Evolutionary conservation across 2,329 filamentous ascomycete species (phyloP), one percentile per base, ranked within the genome.

Genomic region (Botrytis paeoniae): DNA sequence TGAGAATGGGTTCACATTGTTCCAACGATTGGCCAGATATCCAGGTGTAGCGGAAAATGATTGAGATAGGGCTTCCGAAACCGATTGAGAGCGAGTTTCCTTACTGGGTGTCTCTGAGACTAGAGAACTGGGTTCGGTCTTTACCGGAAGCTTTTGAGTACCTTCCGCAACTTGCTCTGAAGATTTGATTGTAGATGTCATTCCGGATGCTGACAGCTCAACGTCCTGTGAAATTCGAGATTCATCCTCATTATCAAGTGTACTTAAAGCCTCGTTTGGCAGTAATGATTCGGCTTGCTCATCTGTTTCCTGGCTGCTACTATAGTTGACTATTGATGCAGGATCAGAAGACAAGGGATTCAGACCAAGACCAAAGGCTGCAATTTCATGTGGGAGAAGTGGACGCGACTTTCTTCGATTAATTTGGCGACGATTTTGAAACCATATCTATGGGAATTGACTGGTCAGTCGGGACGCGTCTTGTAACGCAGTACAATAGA

Each of bases 371-470:
- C 87, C 83, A 77, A 90, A 83, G 73, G 88, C 87, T 75, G 87
- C 89, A 71, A 95, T 87, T 81, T 96, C 93, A 81, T 94, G 90
- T 16, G 91, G 89, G 41, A 93, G 89, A 54, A 97, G 86, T 64
- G 95, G 94, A 78, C 93, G 92, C 72, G 93, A 94, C 84, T 95
- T 97, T 77, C 95, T 89, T 78, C 95, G 89, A 81, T 97, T 93
- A 82, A 97, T 97, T 82, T 98, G 95, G 77, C 95, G 89, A 80
- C 94, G 90, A 80, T 98, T 98, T 80, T 98, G 95, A 83, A 98
- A 98, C 95, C 95, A 98, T 78, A 98, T 97, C 95, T 98, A 51
- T 48, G 43, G n/a, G 16, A 3, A 65, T 22, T 25, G 22, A 14
- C 54, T 37, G 43, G 57, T 51, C 51, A 72, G 59, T 41, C 32